phyloP scores from a whole-genome alignment of 1,284 basidiomycete genomes.

The Malassezia arunalokei region DNA sequence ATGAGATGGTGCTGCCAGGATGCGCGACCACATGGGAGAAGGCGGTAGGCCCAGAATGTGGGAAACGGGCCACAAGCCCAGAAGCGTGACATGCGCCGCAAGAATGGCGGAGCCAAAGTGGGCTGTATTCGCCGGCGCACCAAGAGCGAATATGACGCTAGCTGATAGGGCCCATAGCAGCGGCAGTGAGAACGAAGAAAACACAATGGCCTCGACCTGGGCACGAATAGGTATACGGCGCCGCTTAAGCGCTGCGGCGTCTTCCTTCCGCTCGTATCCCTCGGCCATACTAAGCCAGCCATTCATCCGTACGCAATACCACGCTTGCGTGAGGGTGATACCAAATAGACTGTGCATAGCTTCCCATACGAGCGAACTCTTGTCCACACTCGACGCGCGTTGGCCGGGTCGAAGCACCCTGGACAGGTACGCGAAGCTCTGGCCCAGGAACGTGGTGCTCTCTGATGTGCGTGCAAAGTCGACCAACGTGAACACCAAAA shows the following conservation, averaged over 20 bases:
- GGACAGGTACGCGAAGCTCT: neutral
- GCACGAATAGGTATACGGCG: neutral
- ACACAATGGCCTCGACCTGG: conserved; percentile 13
- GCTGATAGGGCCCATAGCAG: conserved; percentile 4
- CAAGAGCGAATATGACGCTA: neutral
- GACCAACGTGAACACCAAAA: conserved; percentile 5
- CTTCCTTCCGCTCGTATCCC: conserved; percentile 7
- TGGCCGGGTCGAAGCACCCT: conserved; percentile 4
- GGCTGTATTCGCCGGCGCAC: conserved; percentile 6
- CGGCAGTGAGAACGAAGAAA: conserved; percentile 8
- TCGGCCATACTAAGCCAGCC: conserved; percentile 6
- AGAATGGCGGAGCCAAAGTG: conserved; percentile 2
- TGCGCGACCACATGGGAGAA: conserved; percentile 4
- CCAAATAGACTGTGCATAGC: conserved; percentile 1
- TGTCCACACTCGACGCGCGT: neutral
- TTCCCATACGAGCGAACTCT: neutral
- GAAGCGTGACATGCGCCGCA: conserved; percentile 12
- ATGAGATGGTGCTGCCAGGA: neutral
- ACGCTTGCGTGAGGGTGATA: conserved; percentile 8
- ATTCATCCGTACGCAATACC: conserved; percentile 5
- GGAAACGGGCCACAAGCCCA: conserved; percentile 9
- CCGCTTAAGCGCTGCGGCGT: neutral
- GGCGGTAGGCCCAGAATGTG: conserved; percentile 12
- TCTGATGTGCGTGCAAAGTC: conserved; percentile 5
- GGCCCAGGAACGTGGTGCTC: neutral